Base-by-base conservation (phyloP, 768 basidiomycete species). In the Podaxis sp. region DNA sequence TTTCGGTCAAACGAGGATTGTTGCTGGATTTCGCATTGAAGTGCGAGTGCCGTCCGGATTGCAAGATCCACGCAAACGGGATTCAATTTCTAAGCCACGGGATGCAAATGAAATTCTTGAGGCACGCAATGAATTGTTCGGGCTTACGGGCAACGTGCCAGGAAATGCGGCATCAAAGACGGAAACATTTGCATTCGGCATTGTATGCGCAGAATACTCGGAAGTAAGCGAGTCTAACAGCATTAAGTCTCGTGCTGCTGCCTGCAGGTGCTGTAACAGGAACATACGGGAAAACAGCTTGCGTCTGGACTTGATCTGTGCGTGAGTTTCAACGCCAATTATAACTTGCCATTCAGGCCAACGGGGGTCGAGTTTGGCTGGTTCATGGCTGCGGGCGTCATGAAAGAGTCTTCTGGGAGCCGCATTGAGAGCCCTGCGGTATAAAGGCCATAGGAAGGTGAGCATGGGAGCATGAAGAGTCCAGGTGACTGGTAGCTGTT, bases 281-380 rank as follows among this genome's bases (percentile, higher is more conserved):
- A 25, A 86, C 86, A 69, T 58, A 79, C 80, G 74, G 40, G 95
- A 98, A 75, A 99, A 98, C 25, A 99, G 82, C 74, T 99, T 99
- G 61, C 79, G 76, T 61, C 88, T 84, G 2, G 94, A 89, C 73
- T 90, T 92, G 70, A 99, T 85, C 72, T 98, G 96, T 0, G 94
- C 93, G 71, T 98, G 97, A 4, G 96, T 92, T 70, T 99, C 97
- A 52, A 99, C 88, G 15, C 97, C 97, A 36, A 98, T 86, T 43
- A 96, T 79, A 19, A 97, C 88, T 66, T 89, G 82, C 93, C 93
- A 98, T 22, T 88, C 94, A 15, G 88, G 89, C 91, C 91, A 92
- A 55, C 89, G 74, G 43, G 70, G 55, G 63, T 82, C 80, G 47
- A 76, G 75, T 51, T 67, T 63, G 17, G 49, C 43, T 33, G 46